phyloP scores from a whole-genome alignment of 352 stramenopile genomes.

The Phytophthora tentaculata region DNA sequence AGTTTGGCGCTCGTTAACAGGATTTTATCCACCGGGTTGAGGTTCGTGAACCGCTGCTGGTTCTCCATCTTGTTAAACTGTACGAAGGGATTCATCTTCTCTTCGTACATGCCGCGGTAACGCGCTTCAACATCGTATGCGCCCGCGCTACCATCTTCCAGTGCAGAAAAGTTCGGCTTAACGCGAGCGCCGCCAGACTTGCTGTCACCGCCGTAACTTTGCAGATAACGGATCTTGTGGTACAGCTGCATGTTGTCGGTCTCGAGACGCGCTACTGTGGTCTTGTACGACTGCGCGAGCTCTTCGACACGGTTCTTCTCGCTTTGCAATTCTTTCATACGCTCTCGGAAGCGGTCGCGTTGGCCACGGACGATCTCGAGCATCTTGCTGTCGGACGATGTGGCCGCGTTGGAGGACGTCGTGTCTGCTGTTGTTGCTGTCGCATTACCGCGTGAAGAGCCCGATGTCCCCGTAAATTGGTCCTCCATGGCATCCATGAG shows the following conservation, averaged over 20 bases:
- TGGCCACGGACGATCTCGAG: slow-evolving; percentile 85
- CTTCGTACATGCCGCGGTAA: slow-evolving; percentile 91
- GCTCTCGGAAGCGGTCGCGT: slow-evolving; percentile 82
- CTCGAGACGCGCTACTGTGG: slow-evolving; percentile 75
- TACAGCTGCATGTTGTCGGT: slow-evolving; percentile 93
- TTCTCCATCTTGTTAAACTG: slow-evolving; percentile 92
- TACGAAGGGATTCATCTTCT: slow-evolving; percentile 92
- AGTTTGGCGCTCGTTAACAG: slow-evolving; percentile 86
- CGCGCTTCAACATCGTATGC: slow-evolving; percentile 66
- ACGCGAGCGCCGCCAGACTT: slow-evolving; percentile 27
- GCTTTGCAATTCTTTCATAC: slow-evolving; percentile 80
- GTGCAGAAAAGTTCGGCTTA: slow-evolving; percentile 23
- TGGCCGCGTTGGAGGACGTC: slow-evolving; percentile 13
- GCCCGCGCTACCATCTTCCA: slow-evolving; percentile 49
- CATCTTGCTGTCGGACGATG: slow-evolving; percentile 76
- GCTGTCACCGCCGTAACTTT: slow-evolving; percentile 73
- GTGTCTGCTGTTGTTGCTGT: slow-evolving; percentile 18
- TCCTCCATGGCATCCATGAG: slow-evolving; percentile 77
- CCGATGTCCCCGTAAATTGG: slow-evolving; percentile 42
- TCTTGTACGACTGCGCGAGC: slow-evolving; percentile 67
- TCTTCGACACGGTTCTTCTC: slow-evolving; percentile 79
- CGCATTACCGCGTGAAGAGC: slow-evolving; percentile 18
- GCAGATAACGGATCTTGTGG: slow-evolving; percentile 89
- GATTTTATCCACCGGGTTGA: slow-evolving; percentile 92
- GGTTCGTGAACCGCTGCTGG: slow-evolving; percentile 89